A percentile compares a stretch with the other conserved stretches of the same genome.
These are phyloP conservation scores for Xerocomus potaroensis DNA, from an alignment of 768 basidiomycete genomes.

Conservation along the genomic window DNA sequence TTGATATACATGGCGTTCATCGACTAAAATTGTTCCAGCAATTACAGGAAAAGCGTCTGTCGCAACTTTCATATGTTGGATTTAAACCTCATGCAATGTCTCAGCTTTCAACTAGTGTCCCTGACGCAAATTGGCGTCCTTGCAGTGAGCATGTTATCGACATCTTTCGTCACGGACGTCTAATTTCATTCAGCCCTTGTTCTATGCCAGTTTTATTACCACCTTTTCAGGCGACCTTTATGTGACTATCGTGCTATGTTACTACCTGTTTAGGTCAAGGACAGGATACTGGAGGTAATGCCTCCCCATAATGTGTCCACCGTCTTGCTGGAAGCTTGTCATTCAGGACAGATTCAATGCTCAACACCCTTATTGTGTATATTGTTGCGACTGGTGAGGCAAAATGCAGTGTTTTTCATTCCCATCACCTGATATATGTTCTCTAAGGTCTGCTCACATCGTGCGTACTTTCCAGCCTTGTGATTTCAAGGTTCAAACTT, in stretches of 20 bases:
- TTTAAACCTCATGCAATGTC: not conserved
- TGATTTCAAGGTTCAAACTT: not conserved
- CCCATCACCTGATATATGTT: not conserved
- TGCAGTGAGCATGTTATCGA: not conserved
- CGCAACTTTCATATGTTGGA: no score
- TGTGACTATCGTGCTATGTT: slow-evolving; percentile 47
- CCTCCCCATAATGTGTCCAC: not conserved
- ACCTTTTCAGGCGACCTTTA: slow-evolving; percentile 49
- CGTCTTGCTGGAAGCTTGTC: not conserved
- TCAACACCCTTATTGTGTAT: slow-evolving; percentile 46
- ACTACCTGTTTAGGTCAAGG: slow-evolving; percentile 42
- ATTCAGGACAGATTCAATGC: slow-evolving; percentile 47
- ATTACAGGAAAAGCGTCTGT: not conserved
- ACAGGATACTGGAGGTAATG: slow-evolving; percentile 49
- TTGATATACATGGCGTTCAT: not conserved
- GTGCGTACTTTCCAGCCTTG: slow-evolving; percentile 27
- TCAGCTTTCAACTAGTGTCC: not conserved
- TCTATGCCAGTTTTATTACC: slow-evolving; percentile 51
- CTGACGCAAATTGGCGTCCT: not conserved
- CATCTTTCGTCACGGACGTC: not conserved
- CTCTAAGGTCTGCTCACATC: slow-evolving; percentile 37
- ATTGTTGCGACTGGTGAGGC: slow-evolving; percentile 50
- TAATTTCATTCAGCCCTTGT: slow-evolving; percentile 34
- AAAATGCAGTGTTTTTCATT: slow-evolving; percentile 6
- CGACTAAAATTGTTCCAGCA: not conserved